A percentile compares a stretch with the other conserved stretches of the same genome.
phyloP scores from a whole-genome alignment of 2,329 filamentous ascomycete species.

The Trichoderma harzianum region DNA sequence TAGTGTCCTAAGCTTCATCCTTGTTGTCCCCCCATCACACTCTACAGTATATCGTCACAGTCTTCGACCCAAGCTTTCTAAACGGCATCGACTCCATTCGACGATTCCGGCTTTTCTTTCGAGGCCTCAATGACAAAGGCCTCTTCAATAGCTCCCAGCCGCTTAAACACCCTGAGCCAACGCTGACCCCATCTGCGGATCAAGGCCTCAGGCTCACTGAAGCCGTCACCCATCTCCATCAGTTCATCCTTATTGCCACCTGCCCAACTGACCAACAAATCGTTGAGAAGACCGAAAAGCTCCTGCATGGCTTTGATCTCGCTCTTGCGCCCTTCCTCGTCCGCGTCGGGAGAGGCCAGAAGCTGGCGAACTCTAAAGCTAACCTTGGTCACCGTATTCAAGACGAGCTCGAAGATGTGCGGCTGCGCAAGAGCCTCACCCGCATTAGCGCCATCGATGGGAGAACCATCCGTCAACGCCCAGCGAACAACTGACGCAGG shows the following conservation, averaged over 20 bases:
- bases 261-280: constrained; percentile 70
- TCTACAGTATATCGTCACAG: constrained; percentile 10
- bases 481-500: constrained; percentile 84
- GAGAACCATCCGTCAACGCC: constrained; percentile 63
- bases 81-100: constrained; percentile 16
- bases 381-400: constrained; percentile 85
- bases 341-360: constrained; percentile 57
- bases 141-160: constrained; percentile 83
- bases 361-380: constrained; percentile 82
- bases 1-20: not conserved
- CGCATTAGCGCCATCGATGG: constrained; percentile 49
- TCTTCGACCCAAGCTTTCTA: constrained; percentile 10
- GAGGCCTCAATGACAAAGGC: constrained; percentile 47
- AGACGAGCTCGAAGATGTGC: constrained; percentile 86
- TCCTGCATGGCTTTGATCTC: constrained; percentile 74
- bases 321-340: constrained; percentile 62
- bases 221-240: constrained; percentile 65
- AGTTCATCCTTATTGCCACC: constrained; percentile 69
- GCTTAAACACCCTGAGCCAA: constrained; percentile 81
- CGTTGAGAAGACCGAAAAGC: constrained; percentile 77
- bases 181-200: constrained; percentile 77
- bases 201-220: constrained; percentile 57
- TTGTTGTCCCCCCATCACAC: not conserved
- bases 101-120: constrained; percentile 25
- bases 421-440: constrained; percentile 67